Conservation (phyloP, 2,329 filamentous ascomycete genomes). For the Hirsutella rhossiliensis region DNA sequence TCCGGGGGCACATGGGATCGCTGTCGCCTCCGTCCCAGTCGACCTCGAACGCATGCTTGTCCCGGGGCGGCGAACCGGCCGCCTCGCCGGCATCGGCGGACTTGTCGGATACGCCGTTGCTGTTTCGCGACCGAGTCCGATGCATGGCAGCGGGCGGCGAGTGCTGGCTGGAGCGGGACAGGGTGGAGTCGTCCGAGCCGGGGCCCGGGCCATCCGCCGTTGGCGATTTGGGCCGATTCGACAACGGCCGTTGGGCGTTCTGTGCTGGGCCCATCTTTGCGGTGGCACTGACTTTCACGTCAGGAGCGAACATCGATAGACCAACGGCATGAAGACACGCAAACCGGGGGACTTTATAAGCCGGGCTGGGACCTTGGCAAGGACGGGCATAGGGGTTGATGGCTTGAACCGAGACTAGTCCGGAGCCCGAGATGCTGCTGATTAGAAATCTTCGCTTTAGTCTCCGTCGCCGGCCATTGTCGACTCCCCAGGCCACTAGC, state of each 20-base stretch:
- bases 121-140: conserved; percentile 26
- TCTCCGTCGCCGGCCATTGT: no score
- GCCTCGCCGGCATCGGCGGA: conserved; percentile 5
- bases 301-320: no score
- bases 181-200: not conserved
- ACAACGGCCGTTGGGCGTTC: not conserved
- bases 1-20: conserved; percentile 66
- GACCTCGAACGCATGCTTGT: conserved; percentile 51
- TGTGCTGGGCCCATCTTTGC: not conserved
- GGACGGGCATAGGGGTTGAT: no score
- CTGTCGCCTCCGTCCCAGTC: conserved; percentile 58
- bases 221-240: not conserved
- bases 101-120: conserved; percentile 27
- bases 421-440: no score
- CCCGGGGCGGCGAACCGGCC: conserved; percentile 3
- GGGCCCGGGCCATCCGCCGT: not conserved
- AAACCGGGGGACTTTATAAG: no score
- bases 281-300: no score
- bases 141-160: not conserved
- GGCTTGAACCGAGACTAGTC: no score
- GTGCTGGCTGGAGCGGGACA: not conserved
- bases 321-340: no score
- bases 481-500: no score
- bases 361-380: no score
- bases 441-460: no score